Evolutionary conservation across 2,329 filamentous ascomycete species (phyloP).

Genomic region (Penicillium digitatum): DNA sequence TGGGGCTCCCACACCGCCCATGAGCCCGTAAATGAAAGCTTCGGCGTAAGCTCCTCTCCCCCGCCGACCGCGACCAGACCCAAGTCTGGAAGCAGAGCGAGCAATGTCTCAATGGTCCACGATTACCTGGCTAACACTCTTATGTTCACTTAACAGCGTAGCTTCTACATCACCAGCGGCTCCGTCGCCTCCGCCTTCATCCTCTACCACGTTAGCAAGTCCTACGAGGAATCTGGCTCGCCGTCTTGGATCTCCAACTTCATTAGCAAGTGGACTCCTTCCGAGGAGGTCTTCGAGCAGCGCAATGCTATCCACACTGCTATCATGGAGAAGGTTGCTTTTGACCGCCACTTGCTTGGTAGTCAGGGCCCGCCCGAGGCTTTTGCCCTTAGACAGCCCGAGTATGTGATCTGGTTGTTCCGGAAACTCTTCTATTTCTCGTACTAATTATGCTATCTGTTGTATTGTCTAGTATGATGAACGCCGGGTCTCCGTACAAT

Average conservation of each 20-base stretch:
- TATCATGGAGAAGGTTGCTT: conserved; percentile 60
- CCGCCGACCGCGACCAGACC: conserved; percentile 9
- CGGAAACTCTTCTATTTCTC: neutral
- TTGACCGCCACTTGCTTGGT: conserved; percentile 59
- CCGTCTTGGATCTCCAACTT: conserved; percentile 43
- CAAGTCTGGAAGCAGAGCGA: conserved; percentile 8
- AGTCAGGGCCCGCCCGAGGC: conserved; percentile 40
- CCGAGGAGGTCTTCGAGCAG: conserved; percentile 51
- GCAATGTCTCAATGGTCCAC: conserved; percentile 8
- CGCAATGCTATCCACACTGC: conserved; percentile 59
- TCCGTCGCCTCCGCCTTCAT: conserved; percentile 41
- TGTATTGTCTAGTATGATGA: conserved; percentile 53
- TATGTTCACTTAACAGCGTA: conserved; percentile 36
- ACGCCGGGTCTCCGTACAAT: conserved; percentile 60
- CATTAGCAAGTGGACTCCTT: conserved; percentile 55
- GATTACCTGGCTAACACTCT: conserved; percentile 17
- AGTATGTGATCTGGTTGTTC: conserved; percentile 50
- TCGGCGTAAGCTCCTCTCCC: conserved; percentile 41
- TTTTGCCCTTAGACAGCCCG: conserved; percentile 58
- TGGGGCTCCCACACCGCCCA: conserved; percentile 43
- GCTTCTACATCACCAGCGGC: conserved; percentile 47
- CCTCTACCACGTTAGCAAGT: conserved; percentile 42
- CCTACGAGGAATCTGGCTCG: conserved; percentile 36
- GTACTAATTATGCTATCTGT: conserved; percentile 1
- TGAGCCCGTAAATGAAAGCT: conserved; percentile 45